Conservation (phyloP, 495 filamentous ascomycete genomes). For the Clohesyomyces aquaticus region DNA sequence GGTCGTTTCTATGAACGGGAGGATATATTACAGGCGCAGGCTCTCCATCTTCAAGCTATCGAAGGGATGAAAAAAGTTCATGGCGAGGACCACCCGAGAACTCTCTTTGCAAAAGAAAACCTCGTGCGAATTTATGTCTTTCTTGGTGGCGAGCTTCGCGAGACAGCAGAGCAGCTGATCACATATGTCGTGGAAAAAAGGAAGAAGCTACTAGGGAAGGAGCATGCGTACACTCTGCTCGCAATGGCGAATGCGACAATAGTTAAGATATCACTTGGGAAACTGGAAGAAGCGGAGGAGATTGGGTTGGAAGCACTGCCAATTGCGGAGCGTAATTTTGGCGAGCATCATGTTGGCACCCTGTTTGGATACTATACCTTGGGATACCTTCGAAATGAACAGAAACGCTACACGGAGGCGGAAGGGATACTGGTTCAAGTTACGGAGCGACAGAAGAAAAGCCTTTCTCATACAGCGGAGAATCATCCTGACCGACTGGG, state of each 20-base stretch:
- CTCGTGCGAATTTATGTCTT: neutral
- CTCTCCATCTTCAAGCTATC: constrained; percentile 40
- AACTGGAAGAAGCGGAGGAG: constrained; percentile 43
- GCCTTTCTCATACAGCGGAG: constrained; percentile 19
- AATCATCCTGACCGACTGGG: constrained; percentile 40
- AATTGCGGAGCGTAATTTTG: constrained; percentile 48
- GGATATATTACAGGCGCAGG: constrained; percentile 30
- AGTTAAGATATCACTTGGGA: constrained; percentile 39
- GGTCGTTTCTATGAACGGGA: constrained; percentile 30
- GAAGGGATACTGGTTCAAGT: constrained; percentile 42
- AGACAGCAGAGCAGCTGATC: constrained; percentile 36
- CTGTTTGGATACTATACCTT: constrained; percentile 42
- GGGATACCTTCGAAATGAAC: constrained; percentile 34
- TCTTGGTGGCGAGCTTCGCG: neutral
- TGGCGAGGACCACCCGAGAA: constrained; percentile 43
- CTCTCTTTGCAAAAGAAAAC: constrained; percentile 44
- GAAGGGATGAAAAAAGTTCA: constrained; percentile 44
- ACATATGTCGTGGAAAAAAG: constrained; percentile 41
- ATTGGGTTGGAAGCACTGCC: constrained; percentile 35
- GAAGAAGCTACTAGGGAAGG: constrained; percentile 45
- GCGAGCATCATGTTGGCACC: constrained; percentile 46
- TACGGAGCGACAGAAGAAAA: constrained; percentile 31
- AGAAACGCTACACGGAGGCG: constrained; percentile 38
- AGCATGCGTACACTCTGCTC: constrained; percentile 46
- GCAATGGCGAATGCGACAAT: constrained; percentile 43